A percentile compares a stretch with the other conserved stretches of the same genome.
Conservation (phyloP, 305 asterid genomes). For the Fraxinus albicans region DNA sequence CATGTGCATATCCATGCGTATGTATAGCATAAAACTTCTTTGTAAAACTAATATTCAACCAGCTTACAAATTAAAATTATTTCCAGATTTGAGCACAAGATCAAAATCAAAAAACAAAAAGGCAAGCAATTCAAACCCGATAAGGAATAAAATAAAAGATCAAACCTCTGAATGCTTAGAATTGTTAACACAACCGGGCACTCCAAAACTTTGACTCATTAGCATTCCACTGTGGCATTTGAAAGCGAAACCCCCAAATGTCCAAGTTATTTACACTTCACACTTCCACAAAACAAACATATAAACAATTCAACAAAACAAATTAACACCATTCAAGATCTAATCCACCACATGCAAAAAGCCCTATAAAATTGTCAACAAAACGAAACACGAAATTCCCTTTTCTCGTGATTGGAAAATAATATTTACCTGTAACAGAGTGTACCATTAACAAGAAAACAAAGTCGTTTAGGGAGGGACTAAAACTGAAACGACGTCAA, state of each 20-base stretch:
- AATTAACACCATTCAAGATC: constrained; percentile 38
- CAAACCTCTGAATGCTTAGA: neutral
- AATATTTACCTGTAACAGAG: constrained; percentile 36
- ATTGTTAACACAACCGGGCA: neutral
- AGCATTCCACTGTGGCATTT: neutral
- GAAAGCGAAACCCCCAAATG: constrained; percentile 29
- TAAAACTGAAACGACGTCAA: constrained; percentile 25
- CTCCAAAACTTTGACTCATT: neutral
- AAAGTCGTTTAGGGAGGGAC: constrained; percentile 21
- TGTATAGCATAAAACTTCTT: neutral
- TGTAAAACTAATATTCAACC: neutral
- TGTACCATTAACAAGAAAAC: constrained; percentile 23
- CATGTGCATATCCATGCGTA: neutral
- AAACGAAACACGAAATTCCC: constrained; percentile 24
- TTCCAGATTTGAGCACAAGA: constrained; percentile 13
- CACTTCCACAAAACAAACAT: constrained; percentile 19
- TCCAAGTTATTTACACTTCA: constrained; percentile 30
- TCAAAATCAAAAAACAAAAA: neutral
- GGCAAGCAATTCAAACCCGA: neutral
- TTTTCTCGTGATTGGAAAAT: constrained; percentile 23
- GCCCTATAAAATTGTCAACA: constrained; percentile 22
- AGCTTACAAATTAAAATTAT: constrained; percentile 9
- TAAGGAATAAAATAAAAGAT: neutral
- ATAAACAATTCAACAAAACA: constrained; percentile 17
- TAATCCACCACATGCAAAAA: constrained; percentile 41